A percentile compares a stretch with the other conserved stretches of the same genome.
phyloP scores from a whole-genome alignment of 2,329 filamentous ascomycete species.

The Elsinoe perseae region DNA sequence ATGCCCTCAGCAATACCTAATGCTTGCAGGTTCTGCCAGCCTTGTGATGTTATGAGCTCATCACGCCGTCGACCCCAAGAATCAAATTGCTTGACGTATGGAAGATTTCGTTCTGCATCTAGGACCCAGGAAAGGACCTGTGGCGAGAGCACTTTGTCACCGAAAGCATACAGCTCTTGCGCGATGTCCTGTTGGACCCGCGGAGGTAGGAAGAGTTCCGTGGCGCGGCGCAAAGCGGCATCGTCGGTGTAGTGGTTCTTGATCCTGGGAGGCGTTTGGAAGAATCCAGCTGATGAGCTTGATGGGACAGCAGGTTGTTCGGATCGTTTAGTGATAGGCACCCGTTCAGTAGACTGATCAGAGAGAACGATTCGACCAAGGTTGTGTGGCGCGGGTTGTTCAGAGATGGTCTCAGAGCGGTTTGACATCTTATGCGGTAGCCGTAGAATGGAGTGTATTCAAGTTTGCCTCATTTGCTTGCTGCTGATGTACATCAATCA shows the following conservation, averaged over 20 bases:
- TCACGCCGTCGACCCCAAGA: slow-evolving; percentile 54
- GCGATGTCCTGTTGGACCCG: slow-evolving; percentile 29
- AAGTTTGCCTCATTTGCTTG: too few species aligned
- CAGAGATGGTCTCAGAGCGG: too few species aligned
- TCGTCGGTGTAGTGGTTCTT: slow-evolving; percentile 18
- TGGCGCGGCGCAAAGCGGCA: slow-evolving; percentile 16
- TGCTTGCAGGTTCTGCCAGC: slow-evolving; percentile 56
- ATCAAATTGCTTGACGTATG: slow-evolving; percentile 53
- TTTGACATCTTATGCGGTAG: too few species aligned
- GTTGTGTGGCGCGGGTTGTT: too few species aligned
- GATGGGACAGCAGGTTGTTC: neutral
- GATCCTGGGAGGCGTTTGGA: slow-evolving; percentile 16
- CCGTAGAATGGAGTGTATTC: too few species aligned
- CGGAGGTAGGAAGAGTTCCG: slow-evolving; percentile 37
- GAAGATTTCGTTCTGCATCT: slow-evolving; percentile 58
- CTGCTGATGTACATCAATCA: too few species aligned
- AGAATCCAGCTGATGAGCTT: slow-evolving; percentile 17
- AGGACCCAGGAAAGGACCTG: slow-evolving; percentile 51
- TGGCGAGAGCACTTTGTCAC: slow-evolving; percentile 47
- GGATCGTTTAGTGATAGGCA: too few species aligned
- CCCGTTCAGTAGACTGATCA: too few species aligned
- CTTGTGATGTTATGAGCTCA: slow-evolving; percentile 55
- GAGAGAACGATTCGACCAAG: too few species aligned
- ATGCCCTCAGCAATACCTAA: slow-evolving; percentile 53
- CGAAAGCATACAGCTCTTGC: slow-evolving; percentile 38